Conservation (phyloP, 2,329 filamentous ascomycete species). For the Pseudocercospora crystallina region DNA sequence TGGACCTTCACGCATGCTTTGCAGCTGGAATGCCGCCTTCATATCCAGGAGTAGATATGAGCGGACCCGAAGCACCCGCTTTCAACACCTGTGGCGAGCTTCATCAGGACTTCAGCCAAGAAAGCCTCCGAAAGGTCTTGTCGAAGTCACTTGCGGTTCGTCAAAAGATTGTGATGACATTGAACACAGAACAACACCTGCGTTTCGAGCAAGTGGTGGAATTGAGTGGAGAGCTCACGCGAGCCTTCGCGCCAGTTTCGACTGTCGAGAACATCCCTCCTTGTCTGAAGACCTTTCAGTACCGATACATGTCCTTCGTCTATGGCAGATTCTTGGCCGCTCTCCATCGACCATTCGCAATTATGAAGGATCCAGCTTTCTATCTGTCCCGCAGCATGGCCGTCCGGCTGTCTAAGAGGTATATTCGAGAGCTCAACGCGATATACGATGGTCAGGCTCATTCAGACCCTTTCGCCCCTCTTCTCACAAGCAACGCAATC, state of each 20-base stretch:
- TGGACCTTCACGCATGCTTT: slow-evolving; percentile 18
- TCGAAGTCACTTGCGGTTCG: slow-evolving; percentile 7
- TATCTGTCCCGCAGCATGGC: slow-evolving; percentile 15
- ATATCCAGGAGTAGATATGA: not conserved
- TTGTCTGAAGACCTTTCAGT: slow-evolving; percentile 9
- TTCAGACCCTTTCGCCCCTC: slow-evolving; percentile 5
- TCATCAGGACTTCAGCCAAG: not conserved
- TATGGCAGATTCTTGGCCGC: slow-evolving; percentile 12
- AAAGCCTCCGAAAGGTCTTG: slow-evolving; percentile 3
- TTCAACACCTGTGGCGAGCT: not conserved
- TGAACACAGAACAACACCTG: slow-evolving; percentile 11
- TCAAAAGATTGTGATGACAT: slow-evolving; percentile 13
- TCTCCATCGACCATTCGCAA: slow-evolving; percentile 14
- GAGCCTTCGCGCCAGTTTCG: slow-evolving; percentile 13
- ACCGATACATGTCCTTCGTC: slow-evolving; percentile 14
- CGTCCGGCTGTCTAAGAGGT: slow-evolving; percentile 9
- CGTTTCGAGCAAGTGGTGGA: slow-evolving; percentile 15
- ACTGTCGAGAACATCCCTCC: slow-evolving; percentile 4
- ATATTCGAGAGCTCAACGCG: slow-evolving; percentile 7
- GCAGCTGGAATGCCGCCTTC: slow-evolving; percentile 15
- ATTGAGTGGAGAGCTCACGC: slow-evolving; percentile 13
- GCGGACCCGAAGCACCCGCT: too few relatives aligned
- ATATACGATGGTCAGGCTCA: not conserved
- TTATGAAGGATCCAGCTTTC: slow-evolving; percentile 13
- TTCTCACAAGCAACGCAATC: slow-evolving; percentile 6